Conservation (phyloP, 768 basidiomycete species). For the Phylloporus rhodoxanthus region DNA sequence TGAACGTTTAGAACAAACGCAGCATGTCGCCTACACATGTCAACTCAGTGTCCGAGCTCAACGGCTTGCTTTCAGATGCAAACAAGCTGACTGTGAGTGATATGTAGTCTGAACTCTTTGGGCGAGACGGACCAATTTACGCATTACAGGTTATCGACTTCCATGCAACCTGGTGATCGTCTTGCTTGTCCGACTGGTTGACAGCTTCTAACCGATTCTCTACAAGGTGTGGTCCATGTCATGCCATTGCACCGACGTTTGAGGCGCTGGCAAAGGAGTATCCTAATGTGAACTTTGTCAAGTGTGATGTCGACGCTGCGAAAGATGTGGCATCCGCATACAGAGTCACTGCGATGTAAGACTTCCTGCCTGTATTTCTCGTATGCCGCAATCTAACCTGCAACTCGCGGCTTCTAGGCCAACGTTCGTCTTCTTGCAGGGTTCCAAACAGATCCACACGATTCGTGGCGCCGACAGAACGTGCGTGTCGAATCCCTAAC, state of each 20-base stretch:
- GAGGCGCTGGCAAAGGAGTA: slow-evolving; percentile 67
- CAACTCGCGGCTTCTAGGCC: slow-evolving; percentile 46
- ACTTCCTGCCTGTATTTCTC: not conserved
- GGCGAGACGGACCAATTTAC: not conserved
- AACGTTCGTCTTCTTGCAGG: slow-evolving; percentile 75
- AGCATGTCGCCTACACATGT: slow-evolving; percentile 60
- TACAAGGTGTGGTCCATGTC: slow-evolving; percentile 80
- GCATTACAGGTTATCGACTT: slow-evolving; percentile 71
- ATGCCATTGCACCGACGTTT: slow-evolving; percentile 71
- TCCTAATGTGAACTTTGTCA: slow-evolving; percentile 70
- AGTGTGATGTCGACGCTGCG: slow-evolving; percentile 73
- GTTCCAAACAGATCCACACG: slow-evolving; percentile 58
- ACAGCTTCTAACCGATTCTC: slow-evolving; percentile 5
- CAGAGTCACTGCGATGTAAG: slow-evolving; percentile 68
- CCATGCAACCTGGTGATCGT: slow-evolving; percentile 68
- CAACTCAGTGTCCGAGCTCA: slow-evolving; percentile 57
- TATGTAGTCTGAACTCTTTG: not conserved
- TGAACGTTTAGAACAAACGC: not conserved
- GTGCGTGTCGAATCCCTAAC: slow-evolving; percentile 36
- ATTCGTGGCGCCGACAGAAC: slow-evolving; percentile 65
- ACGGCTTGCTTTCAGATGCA: slow-evolving; percentile 50
- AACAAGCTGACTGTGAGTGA: slow-evolving; percentile 58
- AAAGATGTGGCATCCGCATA: slow-evolving; percentile 61
- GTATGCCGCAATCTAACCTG: not conserved
- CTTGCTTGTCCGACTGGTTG: slow-evolving; percentile 1